Evolutionary conservation across 2,329 filamentous ascomycete genomes (phyloP).

Genomic region (Juglanconis oblonga): DNA sequence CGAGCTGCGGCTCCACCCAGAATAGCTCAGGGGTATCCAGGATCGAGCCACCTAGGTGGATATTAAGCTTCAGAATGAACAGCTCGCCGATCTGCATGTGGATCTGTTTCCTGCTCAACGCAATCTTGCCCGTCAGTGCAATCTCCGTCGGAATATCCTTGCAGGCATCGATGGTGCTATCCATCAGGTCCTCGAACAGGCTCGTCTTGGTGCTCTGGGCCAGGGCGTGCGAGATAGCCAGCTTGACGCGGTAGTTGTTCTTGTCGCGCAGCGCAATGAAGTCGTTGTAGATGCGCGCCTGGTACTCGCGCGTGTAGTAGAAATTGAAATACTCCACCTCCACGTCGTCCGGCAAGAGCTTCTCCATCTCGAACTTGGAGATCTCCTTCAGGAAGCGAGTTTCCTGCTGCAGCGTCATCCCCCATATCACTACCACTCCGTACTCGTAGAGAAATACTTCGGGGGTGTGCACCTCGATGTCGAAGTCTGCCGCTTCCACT

Average conservation of each 20-base stretch:
- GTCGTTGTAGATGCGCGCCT: constrained; percentile 98
- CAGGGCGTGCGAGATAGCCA: constrained; percentile 92
- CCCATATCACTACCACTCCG: constrained; percentile 97
- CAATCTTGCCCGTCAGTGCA: constrained; percentile 86
- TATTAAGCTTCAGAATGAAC: constrained; percentile 96
- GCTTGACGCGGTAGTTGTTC: constrained; percentile 95
- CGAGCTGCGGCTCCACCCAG: constrained; percentile 96
- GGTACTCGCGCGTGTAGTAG: constrained; percentile 97
- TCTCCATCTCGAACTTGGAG: constrained; percentile 89
- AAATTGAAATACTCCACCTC: constrained; percentile 99
- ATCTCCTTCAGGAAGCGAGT: constrained; percentile 90
- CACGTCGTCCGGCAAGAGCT: constrained; percentile 81
- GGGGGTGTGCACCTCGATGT: constrained; percentile 84
- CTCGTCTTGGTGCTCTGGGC: constrained; percentile 98
- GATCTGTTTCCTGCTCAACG: constrained; percentile 82
- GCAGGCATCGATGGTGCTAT: constrained; percentile 88
- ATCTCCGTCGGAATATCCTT: constrained; percentile 93
- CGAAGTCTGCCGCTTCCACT: constrained; percentile 63
- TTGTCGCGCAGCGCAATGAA: constrained; percentile 95
- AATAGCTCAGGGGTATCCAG: constrained; percentile 96
- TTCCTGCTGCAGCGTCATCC: constrained; percentile 89
- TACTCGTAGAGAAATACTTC: constrained; percentile 98
- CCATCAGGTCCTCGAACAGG: constrained; percentile 91
- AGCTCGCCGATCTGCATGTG: constrained; percentile 99
- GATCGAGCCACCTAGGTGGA: constrained; percentile 94